These are phyloP conservation scores for Margaritispora aquatica DNA, from an alignment of 495 filamentous ascomycete genomes.

Conservation along the genomic window DNA sequence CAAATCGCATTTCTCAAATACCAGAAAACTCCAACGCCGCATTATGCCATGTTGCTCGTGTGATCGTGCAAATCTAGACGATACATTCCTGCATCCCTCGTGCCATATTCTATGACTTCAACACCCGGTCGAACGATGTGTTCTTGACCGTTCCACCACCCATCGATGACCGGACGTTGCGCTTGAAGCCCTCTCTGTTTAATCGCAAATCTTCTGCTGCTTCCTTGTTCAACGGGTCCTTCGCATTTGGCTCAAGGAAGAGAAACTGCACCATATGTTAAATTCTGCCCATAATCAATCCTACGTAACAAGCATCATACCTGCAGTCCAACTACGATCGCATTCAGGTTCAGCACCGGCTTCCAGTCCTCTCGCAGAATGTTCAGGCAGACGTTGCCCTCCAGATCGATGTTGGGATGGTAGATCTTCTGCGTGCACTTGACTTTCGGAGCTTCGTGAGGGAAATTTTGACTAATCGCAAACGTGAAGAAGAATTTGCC, in stretches of 20 bases:
- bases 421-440: slow-evolving; percentile 98
- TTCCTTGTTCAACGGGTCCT: slow-evolving; percentile 96
- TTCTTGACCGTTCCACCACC: slow-evolving; percentile 70
- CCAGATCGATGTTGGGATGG: slow-evolving; percentile 96
- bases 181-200: slow-evolving; percentile 81
- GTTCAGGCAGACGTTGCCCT: slow-evolving; percentile 96
- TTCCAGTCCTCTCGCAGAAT: slow-evolving; percentile 98
- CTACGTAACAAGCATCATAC: slow-evolving; percentile 34
- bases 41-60: slow-evolving; percentile 20
- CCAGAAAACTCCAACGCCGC: slow-evolving; percentile 17
- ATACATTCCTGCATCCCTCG: slow-evolving; percentile 4
- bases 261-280: slow-evolving; percentile 57
- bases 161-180: slow-evolving; percentile 83
- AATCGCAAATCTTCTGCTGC: slow-evolving; percentile 85
- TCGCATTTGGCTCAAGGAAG: slow-evolving; percentile 95
- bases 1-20: slow-evolving; percentile 5
- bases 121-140: slow-evolving; percentile 67
- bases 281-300: neutral
- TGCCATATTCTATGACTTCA: slow-evolving; percentile 30
- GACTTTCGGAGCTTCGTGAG: slow-evolving; percentile 96
- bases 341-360: slow-evolving; percentile 92
- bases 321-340: slow-evolving; percentile 92
- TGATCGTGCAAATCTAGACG: slow-evolving; percentile 18
- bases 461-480: slow-evolving; percentile 88
- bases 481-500: slow-evolving; percentile 88